Evolutionary conservation across 345 rosid genomes (phyloP).

Genomic region (Lumnitzera racemosa): DNA sequence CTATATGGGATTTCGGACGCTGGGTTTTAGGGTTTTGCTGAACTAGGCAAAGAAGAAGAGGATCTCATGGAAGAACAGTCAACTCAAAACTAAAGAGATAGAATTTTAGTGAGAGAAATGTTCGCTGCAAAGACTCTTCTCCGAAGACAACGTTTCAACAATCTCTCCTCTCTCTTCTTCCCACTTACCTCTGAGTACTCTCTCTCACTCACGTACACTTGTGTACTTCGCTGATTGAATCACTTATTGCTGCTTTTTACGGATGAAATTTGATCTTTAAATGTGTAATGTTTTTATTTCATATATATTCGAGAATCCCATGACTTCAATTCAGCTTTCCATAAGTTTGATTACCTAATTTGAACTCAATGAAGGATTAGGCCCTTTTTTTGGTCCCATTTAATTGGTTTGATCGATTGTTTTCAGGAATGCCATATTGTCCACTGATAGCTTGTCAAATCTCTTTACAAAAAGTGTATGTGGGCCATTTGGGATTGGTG

Average conservation of each 20-base stretch:
- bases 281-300: too few species aligned
- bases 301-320: too few species aligned
- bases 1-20: neutral
- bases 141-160: slow-evolving; percentile 31
- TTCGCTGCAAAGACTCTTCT: slow-evolving; percentile 42
- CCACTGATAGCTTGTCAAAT: neutral
- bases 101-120: slow-evolving; percentile 24
- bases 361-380: neutral
- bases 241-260: too few species aligned
- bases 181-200: slow-evolving; percentile 42
- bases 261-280: too few species aligned
- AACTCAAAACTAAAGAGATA: neutral
- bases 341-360: neutral
- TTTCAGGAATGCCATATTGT: slow-evolving; percentile 6
- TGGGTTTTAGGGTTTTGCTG: too few species aligned
- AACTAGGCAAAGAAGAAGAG: neutral
- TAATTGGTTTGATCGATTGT: neutral
- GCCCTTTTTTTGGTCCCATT: too few species aligned
- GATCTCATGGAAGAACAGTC: neutral
- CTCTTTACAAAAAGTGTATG: neutral
- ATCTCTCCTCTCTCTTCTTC: slow-evolving; percentile 40
- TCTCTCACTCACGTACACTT: neutral
- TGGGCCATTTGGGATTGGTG: slow-evolving; percentile 10
- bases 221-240: too few species aligned
- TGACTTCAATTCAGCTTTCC: too few species aligned